Base-by-base conservation (phyloP, 495 filamentous ascomycete species). In the Mytilinidion resinicola region DNA sequence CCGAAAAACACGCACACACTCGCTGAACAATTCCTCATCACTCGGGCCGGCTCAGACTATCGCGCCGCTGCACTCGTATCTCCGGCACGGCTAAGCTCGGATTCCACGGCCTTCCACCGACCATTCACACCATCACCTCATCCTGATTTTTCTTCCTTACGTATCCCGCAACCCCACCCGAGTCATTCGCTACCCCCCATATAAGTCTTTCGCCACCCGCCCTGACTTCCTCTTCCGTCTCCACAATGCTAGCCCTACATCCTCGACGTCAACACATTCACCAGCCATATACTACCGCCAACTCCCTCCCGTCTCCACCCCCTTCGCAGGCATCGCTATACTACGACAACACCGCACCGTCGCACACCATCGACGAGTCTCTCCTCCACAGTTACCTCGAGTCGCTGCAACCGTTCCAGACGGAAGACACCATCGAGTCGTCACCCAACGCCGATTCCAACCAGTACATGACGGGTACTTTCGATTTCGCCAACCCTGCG, bases 401-500 rank as follows among this genome's bases (percentile, higher is more conserved):
- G 30, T 62, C 63, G 1, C 56, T 60, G 60, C 60, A 63, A 47
- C 60, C 55, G 46, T 60, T 60, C 49, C 19, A 49, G n/a, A 34
- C 47, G 19, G 38, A 51, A 30, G 14, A 46, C 48, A 38, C 53
- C 55, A 42, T 56, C 51, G 59, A 58, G 51, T 50, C 15, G 36
- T 54, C 25, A 30, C 46, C 30, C 49, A 51, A 17, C 21, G 49
- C 34, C 50, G 50, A 53, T n/a, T 10, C 55, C 38, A 61, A 62
- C 54, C 64, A 57, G 41, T 67, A 60, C 64, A 67, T 67, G 64
- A 58, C 61, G 21, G 36, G 55, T 53, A 55, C 61, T 30, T 64
- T 36, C 59, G 59, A 68, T 30, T 61, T 61, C 53, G 38, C 53
- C 55, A 59, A 59, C 56, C 66, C 66, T 44, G 58, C 56, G 36